Base-by-base conservation (phyloP, 2,329 filamentous ascomycete genomes). In the Tolypocladium tropicale region DNA sequence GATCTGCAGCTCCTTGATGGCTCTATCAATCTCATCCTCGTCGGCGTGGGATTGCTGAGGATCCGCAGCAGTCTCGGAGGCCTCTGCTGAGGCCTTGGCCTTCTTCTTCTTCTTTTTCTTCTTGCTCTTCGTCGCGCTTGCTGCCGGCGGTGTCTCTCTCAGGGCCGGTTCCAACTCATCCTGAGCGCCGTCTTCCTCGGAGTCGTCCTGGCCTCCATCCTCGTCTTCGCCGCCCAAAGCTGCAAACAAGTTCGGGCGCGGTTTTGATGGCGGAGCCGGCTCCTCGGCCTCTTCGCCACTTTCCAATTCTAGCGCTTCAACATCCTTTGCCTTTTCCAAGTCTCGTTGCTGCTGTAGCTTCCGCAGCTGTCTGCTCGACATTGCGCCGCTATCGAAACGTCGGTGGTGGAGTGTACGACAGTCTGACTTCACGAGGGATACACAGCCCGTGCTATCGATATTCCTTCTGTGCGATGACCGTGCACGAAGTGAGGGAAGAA, bases 11-110 rank as follows among this genome's bases (percentile, higher is more conserved):
- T 79, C 76, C 56, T 73, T 70, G 41, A 84, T 71, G 2, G 77
- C 80, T 56, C 72, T 72, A 60, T 83, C 81, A 54, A 84, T 83
- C 59, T 84, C 81, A 57, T 83, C 80, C 25, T 75, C 68, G 0
- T 68, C 70, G 30, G 64, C 63, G 14, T 56, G 60, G 3, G 18
- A 14, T 9, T 59, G 49, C 7, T 55, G 46, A 28, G 18, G 53
- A 12, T 49, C 55, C 11, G 59, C 21, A 37, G 33, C 33, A 18
- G 25, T 32, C 57, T 60, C 57, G 32, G 65, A 58, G 37, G 58
- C 55, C 23, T 61, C 62, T 18, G 54, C 53, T 1, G 58, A 39
- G 2, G 60, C 71, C 62, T 71, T 71, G 59, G 72, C 74, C 56
- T 71, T 71, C 59, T 68, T 72, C 55, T 70, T 69, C 43, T 68